Percentiles rank a stretch among this genome's conserved stretches.
Conservation (phyloP, 2,329 filamentous ascomycete genomes). For the Fusarium floridanum region DNA sequence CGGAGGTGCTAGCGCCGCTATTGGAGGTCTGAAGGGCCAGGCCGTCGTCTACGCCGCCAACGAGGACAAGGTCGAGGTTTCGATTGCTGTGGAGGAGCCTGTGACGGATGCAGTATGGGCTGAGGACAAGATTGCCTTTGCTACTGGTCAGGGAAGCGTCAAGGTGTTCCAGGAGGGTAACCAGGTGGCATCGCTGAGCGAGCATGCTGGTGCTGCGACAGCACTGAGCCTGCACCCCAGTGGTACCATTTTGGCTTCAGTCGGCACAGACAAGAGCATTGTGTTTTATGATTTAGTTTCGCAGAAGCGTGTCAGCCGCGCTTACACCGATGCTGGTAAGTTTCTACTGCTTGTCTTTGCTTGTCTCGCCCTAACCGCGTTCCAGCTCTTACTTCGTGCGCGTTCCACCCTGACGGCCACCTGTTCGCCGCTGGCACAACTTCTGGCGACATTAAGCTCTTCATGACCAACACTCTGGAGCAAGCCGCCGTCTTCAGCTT, state of each 20-base stretch:
- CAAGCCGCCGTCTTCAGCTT: conserved; percentile 80
- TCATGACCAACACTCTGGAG: conserved; percentile 84
- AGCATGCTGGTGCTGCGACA: conserved; percentile 86
- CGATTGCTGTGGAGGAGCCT: conserved; percentile 74
- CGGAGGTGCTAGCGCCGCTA: conserved; percentile 74
- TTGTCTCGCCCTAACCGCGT: conserved; percentile 13
- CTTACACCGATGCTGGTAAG: conserved; percentile 85
- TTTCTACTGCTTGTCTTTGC: conserved; percentile 32
- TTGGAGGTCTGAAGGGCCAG: conserved; percentile 81
- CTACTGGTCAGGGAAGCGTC: conserved; percentile 80
- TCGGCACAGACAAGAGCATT: conserved; percentile 92
- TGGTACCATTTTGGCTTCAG: conserved; percentile 85
- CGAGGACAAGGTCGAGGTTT: conserved; percentile 75
- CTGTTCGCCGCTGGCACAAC: conserved; percentile 87
- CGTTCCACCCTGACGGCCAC: conserved; percentile 98
- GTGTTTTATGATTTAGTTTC: conserved; percentile 85
- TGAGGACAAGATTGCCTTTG: conserved; percentile 77
- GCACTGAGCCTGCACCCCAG: conserved; percentile 85
- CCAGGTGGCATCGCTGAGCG: conserved; percentile 77
- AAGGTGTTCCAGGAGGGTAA: conserved; percentile 82
- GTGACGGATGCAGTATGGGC: conserved; percentile 76
- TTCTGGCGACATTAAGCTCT: conserved; percentile 87
- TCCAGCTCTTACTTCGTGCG: conserved; percentile 78
- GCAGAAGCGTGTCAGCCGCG: conserved; percentile 78
- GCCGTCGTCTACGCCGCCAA: conserved; percentile 82